Evolutionary conservation across 495 filamentous ascomycete genomes (phyloP).

Genomic region (Tuber aestivum): DNA sequence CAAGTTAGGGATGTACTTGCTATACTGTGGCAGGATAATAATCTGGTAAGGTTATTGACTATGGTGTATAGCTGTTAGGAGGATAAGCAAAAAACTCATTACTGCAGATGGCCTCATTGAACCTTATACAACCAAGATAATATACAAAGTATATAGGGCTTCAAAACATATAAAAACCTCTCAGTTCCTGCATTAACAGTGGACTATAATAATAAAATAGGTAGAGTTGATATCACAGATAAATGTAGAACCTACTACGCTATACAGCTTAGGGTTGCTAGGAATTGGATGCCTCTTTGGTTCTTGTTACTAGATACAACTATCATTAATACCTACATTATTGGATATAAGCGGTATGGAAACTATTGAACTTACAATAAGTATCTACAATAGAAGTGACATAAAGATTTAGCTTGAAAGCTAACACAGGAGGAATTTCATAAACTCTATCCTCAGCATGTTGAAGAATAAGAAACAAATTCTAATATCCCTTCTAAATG

Average conservation of each 20-base stretch:
- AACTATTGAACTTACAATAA: not conserved
- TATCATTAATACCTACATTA: constrained; percentile 15
- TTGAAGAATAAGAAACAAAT: not conserved
- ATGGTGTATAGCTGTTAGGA: not conserved
- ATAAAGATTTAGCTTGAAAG: not conserved
- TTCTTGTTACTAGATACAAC: constrained; percentile 38
- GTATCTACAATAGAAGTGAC: not conserved
- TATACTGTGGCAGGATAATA: too few relatives aligned
- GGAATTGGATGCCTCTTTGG: constrained; percentile 32
- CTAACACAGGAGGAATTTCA: not conserved
- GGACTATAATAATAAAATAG: constrained; percentile 3
- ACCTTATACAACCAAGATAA: not conserved
- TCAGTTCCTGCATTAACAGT: constrained; percentile 25
- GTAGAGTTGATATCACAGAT: constrained; percentile 38
- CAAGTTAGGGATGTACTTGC: too few relatives aligned
- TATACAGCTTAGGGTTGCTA: constrained; percentile 16
- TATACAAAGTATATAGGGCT: not conserved
- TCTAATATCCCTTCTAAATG: not conserved
- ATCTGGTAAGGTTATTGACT: too few relatives aligned
- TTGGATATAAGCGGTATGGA: not conserved
- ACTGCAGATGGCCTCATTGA: not conserved
- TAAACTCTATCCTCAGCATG: not conserved
- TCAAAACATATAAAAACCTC: not conserved
- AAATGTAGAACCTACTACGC: constrained; percentile 27
- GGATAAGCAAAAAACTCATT: not conserved